These are phyloP conservation scores for Calonectria pauciramosa DNA, from an alignment of 2,329 filamentous ascomycete species.

Conservation along the genomic window DNA sequence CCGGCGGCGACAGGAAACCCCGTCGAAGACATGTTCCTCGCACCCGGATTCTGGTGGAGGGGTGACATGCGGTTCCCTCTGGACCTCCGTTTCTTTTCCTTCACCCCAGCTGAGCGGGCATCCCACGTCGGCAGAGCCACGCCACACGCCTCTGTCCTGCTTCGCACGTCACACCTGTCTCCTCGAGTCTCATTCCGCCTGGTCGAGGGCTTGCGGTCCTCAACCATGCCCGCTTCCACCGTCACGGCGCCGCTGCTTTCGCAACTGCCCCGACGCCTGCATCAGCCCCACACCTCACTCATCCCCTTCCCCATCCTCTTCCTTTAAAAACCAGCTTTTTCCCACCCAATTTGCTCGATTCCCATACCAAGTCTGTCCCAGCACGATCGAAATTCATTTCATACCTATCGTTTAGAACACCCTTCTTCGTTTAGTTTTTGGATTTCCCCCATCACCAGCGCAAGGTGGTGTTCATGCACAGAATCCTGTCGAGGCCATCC, in stretches of 20 bases:
- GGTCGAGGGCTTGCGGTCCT: background rate
- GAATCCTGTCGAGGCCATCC: slow-evolving; percentile 3
- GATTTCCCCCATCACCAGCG: background rate
- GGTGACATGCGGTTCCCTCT: background rate
- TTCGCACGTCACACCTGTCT: background rate
- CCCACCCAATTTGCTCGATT: slow-evolving; percentile 4
- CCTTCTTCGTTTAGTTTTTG: background rate
- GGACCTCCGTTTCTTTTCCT: background rate
- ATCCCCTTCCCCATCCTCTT: background rate
- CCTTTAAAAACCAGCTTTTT: slow-evolving; percentile 17
- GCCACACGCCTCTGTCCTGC: background rate
- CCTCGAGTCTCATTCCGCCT: background rate
- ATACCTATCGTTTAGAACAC: background rate
- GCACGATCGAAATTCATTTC: background rate
- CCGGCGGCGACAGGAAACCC: background rate
- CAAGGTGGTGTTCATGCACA: slow-evolving; percentile 18
- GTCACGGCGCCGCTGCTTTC: background rate
- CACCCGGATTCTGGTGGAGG: background rate
- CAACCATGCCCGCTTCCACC: background rate
- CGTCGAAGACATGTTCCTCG: background rate
- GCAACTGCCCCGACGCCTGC: background rate
- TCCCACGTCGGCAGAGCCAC: background rate
- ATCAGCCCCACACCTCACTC: background rate
- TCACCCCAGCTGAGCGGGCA: too few species aligned
- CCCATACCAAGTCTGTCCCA: background rate